phyloP scores from a whole-genome alignment of 2,329 filamentous ascomycete genomes.

The Diplodia intermedia region DNA sequence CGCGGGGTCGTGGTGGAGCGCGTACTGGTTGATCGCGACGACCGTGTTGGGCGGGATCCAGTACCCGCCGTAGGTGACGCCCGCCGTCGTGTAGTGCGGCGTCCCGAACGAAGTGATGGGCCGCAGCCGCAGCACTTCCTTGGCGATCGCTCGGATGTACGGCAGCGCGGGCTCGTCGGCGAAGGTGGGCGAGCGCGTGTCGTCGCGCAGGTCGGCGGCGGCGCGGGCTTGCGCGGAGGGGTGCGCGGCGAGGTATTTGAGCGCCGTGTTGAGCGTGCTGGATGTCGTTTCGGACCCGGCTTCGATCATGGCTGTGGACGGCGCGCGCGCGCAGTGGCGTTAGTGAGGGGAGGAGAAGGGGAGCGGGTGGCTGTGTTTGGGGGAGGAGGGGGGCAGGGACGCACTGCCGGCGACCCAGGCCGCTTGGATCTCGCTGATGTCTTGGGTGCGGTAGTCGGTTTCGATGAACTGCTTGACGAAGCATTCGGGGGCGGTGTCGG shows the following conservation, averaged over 20 bases:
- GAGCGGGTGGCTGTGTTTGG: background rate
- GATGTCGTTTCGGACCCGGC: slow-evolving; percentile 44
- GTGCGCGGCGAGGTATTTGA: slow-evolving; percentile 40
- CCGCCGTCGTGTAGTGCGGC: slow-evolving; percentile 39
- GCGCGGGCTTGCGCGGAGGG: slow-evolving; percentile 38
- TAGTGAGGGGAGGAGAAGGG: background rate
- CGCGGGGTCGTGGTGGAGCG: slow-evolving; percentile 40
- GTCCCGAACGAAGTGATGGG: slow-evolving; percentile 40
- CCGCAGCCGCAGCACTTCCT: slow-evolving; percentile 44
- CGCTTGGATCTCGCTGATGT: slow-evolving; percentile 46
- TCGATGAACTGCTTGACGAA: slow-evolving; percentile 47
- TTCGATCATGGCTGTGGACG: slow-evolving; percentile 39
- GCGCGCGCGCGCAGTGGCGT: too few species aligned
- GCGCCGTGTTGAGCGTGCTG: slow-evolving; percentile 38
- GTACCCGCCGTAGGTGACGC: slow-evolving; percentile 44
- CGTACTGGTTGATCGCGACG: slow-evolving; percentile 47
- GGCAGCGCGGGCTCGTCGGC: slow-evolving; percentile 40
- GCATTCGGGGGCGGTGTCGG: slow-evolving; percentile 45
- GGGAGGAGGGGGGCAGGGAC: background rate
- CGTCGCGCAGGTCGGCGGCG: slow-evolving; percentile 41
- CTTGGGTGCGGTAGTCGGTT: slow-evolving; percentile 48
- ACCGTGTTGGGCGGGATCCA: slow-evolving; percentile 47
- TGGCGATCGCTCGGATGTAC: slow-evolving; percentile 41
- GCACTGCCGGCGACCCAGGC: slow-evolving; percentile 45
- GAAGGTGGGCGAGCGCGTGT: slow-evolving; percentile 39